Evolutionary conservation across 208 protist species (phyloP).

Genomic region (Trypanosoma congolense): DNA sequence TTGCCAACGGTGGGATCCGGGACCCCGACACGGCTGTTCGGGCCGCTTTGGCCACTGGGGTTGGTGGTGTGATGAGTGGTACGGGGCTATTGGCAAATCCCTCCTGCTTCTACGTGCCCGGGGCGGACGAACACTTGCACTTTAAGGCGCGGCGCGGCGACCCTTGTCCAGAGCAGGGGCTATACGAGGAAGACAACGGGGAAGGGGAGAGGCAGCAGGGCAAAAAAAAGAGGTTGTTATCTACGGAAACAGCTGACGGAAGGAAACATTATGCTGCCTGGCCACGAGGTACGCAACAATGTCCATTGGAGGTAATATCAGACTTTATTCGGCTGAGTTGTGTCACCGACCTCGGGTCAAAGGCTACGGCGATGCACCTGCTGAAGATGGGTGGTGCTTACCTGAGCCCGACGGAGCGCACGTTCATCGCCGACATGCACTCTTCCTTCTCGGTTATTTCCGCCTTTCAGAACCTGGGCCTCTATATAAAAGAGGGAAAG

Average conservation of each 20-base stretch:
- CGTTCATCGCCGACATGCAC: slow-evolving; percentile 53
- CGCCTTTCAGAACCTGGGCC: slow-evolving; percentile 44
- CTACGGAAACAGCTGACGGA: neutral
- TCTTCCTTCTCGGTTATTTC: slow-evolving; percentile 47
- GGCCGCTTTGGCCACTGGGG: slow-evolving; percentile 39
- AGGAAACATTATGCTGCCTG: slow-evolving; percentile 7
- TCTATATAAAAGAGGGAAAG: slow-evolving; percentile 26
- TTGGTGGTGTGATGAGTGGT: slow-evolving; percentile 75
- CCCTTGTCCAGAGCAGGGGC: neutral
- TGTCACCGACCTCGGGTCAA: slow-evolving; percentile 40
- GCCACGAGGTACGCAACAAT: slow-evolving; percentile 23
- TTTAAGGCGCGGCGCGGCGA: slow-evolving; percentile 3
- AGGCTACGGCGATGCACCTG: slow-evolving; percentile 67
- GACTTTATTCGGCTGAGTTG: slow-evolving; percentile 71
- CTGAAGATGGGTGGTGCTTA: slow-evolving; percentile 68
- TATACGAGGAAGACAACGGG: neutral
- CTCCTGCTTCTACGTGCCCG: slow-evolving; percentile 46
- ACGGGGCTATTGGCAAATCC: slow-evolving; percentile 84
- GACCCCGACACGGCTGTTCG: slow-evolving; percentile 46
- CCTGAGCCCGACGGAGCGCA: slow-evolving; percentile 61
- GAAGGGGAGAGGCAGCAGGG: neutral
- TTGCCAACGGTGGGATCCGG: slow-evolving; percentile 80
- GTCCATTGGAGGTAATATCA: slow-evolving; percentile 67
- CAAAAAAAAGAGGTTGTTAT: neutral
- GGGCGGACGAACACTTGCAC: slow-evolving; percentile 9